Conservation (phyloP, 108 stramenopile genomes). For the Aurantiochytrium sp. region DNA sequence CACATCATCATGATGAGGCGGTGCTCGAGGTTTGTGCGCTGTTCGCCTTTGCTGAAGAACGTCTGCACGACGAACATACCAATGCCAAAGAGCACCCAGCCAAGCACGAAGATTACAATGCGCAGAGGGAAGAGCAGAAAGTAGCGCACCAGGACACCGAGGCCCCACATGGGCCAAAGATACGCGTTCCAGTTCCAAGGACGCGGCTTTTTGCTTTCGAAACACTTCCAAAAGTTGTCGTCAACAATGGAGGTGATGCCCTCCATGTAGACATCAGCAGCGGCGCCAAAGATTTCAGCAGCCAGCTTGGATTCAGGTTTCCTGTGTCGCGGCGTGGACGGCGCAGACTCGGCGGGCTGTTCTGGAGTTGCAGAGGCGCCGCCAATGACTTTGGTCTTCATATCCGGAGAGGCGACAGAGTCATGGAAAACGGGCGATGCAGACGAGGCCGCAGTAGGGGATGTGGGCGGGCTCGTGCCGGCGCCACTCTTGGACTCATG, state of each 20-base stretch:
- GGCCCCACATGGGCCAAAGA: constrained; percentile 14
- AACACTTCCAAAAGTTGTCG: constrained; percentile 22
- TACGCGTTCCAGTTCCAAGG: constrained; percentile 32
- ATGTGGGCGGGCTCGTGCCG: no score
- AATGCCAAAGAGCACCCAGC: not conserved
- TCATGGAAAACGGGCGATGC: not conserved
- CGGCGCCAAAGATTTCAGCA: not conserved
- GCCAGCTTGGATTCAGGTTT: not conserved
- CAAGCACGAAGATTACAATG: not conserved
- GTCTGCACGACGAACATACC: not conserved
- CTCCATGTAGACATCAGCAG: not conserved
- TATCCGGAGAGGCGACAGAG: not conserved
- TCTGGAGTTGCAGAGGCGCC: not conserved
- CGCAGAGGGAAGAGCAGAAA: constrained; percentile 23
- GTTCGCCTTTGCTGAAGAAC: not conserved
- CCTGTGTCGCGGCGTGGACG: not conserved
- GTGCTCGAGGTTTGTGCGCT: not conserved
- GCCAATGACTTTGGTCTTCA: not conserved
- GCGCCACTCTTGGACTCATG: no score
- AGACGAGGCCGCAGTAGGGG: no score
- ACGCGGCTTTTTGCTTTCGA: not conserved
- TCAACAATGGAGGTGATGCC: constrained; percentile 6
- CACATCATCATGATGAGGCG: constrained; percentile 16
- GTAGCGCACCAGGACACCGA: constrained; percentile 23
- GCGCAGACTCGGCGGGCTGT: not conserved